Base-by-base conservation (phyloP, 2,329 filamentous ascomycete genomes). In the Phaeosphaeriaceae sp. region DNA sequence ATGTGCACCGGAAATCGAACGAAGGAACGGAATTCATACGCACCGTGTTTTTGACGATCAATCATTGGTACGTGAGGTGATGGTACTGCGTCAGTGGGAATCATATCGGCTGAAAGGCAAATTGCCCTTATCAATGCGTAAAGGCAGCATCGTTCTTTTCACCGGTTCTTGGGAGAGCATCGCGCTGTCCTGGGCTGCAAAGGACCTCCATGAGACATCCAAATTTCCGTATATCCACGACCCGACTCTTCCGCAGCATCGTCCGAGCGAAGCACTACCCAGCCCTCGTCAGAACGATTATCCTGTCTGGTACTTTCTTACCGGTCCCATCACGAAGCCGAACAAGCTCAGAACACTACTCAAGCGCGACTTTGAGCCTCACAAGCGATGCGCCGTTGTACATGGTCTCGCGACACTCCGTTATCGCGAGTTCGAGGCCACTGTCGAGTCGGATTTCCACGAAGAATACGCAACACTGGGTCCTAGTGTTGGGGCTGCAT, bases 231-330 rank as follows among this genome's bases (percentile, higher is more conserved):
- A 51, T 21, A 26, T 56, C 6, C 51, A 54, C 32, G 46, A 52
- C 13, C 9, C 28, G 6, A 59, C 52, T 19, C 28, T 55, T n/a
- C 47, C 58, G 24, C 58, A 60, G 48, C 30, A 23, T 43, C 54
- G 54, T 15, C 50, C 50, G 10, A 30, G 49, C 23, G 26, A 54
- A 47, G 40, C 47, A 43, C 49, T 44, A 21, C 47, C 51, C 19
- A 19, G 42, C 10, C 58, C 58, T 30, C 24, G 40, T n/a, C 54
- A 54, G 6, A 24, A 54, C 28, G 48, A 54, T 22, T 57, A 52
- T 40, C 58, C 54, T 10, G 51, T 55, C 9, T 58, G 59, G 55
- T 58, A 61, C 46, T 61, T 61, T 23, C 32, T 61, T n/a, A 58
- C 43, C 21, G 55, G 55, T n/a, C 26, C 30, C 13, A 42, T 58